Evolutionary conservation across 768 basidiomycete genomes (phyloP).

Genomic region (Termitomyces bulborhizus): DNA sequence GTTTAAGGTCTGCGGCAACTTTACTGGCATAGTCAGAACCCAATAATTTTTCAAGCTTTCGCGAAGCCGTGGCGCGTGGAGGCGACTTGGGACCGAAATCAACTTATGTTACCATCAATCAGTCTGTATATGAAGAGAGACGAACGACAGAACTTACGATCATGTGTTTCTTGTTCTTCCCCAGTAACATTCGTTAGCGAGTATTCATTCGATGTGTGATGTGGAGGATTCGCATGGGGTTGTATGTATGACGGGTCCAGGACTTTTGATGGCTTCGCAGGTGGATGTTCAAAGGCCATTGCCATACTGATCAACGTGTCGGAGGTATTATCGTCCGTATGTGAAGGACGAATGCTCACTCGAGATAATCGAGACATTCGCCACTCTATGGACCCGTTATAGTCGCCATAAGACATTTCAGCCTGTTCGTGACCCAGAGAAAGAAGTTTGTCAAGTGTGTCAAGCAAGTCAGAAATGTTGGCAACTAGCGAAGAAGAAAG

Average conservation of each 20-base stretch:
- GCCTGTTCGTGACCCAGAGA: constrained; percentile 67
- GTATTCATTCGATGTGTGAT: constrained; percentile 2
- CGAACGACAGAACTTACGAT: constrained; percentile 25
- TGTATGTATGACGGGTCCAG: constrained; percentile 7
- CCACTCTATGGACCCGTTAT: constrained; percentile 73
- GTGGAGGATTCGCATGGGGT: constrained; percentile 17
- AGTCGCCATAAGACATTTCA: constrained; percentile 61
- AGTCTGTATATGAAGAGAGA: background rate
- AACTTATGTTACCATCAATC: background rate
- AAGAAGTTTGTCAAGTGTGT: constrained; percentile 57
- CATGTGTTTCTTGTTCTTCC: constrained; percentile 5
- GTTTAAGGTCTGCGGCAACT: constrained; percentile 40
- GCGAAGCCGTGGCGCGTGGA: constrained; percentile 27
- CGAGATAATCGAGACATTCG: constrained; percentile 71
- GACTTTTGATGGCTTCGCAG: constrained; percentile 5
- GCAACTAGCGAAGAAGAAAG: constrained; percentile 46
- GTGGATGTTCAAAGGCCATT: constrained; percentile 24
- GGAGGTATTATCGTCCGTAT: constrained; percentile 15
- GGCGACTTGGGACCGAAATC: constrained; percentile 20
- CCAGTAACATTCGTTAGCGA: constrained; percentile 6
- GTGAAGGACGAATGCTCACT: constrained; percentile 47
- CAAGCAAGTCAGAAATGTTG: constrained; percentile 49
- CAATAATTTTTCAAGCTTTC: constrained; percentile 64
- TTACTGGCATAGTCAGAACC: constrained; percentile 48
- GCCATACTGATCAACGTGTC: constrained; percentile 54